phyloP scores from a whole-genome alignment of 257 asterid species.

The Echium plantagineum region DNA sequence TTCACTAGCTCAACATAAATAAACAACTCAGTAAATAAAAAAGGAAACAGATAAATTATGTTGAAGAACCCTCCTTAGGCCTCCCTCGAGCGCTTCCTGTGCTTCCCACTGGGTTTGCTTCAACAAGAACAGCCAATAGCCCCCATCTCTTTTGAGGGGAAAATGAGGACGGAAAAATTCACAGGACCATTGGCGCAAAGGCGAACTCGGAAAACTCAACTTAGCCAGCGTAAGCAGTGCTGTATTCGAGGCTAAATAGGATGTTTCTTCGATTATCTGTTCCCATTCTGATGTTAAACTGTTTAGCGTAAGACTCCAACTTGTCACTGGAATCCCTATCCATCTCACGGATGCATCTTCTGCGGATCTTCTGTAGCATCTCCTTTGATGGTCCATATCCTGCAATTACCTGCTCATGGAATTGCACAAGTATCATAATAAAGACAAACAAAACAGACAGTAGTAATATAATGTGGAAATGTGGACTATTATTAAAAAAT shows the following conservation, averaged over 20 bases:
- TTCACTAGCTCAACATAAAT: too few species aligned
- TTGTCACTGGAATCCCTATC: slow-evolving; percentile 45
- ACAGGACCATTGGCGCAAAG: too few species aligned
- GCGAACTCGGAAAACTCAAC: slow-evolving; percentile 2
- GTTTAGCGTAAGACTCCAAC: slow-evolving; percentile 37
- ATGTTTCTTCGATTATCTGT: slow-evolving; percentile 45
- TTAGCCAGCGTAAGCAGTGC: slow-evolving; percentile 27
- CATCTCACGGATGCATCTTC: slow-evolving; percentile 85
- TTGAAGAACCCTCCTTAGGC: too few species aligned
- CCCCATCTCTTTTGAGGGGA: too few species aligned
- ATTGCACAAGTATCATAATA: slow-evolving; percentile 4
- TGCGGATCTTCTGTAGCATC: slow-evolving; percentile 57
- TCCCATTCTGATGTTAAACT: slow-evolving; percentile 37
- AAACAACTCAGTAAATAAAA: too few species aligned
- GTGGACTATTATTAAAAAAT: not conserved
- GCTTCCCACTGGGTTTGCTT: too few species aligned
- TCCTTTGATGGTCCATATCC: slow-evolving; percentile 63
- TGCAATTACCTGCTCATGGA: slow-evolving; percentile 38
- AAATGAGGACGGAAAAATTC: too few species aligned
- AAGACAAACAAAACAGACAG: not conserved
- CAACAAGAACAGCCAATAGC: too few species aligned
- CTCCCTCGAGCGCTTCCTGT: too few species aligned
- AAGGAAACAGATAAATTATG: too few species aligned
- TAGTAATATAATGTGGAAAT: not conserved
- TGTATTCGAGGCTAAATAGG: slow-evolving; percentile 48